A percentile compares a stretch with the other conserved stretches of the same genome.
Evolutionary conservation across 768 basidiomycete species (phyloP).

Genomic region (Suillus placidus): DNA sequence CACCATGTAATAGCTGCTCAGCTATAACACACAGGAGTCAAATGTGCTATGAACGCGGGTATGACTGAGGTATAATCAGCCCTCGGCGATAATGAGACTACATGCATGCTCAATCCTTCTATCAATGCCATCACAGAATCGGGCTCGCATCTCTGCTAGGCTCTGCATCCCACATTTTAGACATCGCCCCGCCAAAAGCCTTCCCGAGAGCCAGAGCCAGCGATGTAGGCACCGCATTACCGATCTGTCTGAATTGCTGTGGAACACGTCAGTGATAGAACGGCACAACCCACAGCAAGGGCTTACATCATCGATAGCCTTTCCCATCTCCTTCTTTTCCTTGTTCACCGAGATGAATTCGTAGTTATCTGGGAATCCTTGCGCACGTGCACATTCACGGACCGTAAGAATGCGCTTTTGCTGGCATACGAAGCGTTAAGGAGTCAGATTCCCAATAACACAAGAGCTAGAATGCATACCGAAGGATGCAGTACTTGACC

Average conservation of each 20-base stretch:
- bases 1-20: background rate
- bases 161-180: constrained; percentile 45
- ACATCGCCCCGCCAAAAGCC: constrained; percentile 45
- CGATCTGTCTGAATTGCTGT: constrained; percentile 77
- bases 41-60: background rate
- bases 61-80: background rate
- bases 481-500: constrained; percentile 48
- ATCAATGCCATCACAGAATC: constrained; percentile 31
- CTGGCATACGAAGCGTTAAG: constrained; percentile 34
- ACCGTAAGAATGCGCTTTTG: constrained; percentile 74
- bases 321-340: constrained; percentile 16
- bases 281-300: constrained; percentile 2
- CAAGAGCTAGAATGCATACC: constrained; percentile 31
- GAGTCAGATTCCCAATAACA: constrained; percentile 1
- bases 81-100: background rate
- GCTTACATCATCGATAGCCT: constrained; percentile 55
- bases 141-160: constrained; percentile 49
- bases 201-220: constrained; percentile 65
- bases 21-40: background rate
- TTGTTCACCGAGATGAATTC: constrained; percentile 55
- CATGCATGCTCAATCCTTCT: background rate
- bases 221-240: constrained; percentile 78
- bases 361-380: constrained; percentile 78
- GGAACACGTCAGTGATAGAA: constrained; percentile 6
- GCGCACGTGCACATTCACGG: constrained; percentile 69